Evolutionary conservation across 305 asterid species (phyloP), one percentile per base, ranked within the genome.

Genomic region (Galium porrigens): DNA sequence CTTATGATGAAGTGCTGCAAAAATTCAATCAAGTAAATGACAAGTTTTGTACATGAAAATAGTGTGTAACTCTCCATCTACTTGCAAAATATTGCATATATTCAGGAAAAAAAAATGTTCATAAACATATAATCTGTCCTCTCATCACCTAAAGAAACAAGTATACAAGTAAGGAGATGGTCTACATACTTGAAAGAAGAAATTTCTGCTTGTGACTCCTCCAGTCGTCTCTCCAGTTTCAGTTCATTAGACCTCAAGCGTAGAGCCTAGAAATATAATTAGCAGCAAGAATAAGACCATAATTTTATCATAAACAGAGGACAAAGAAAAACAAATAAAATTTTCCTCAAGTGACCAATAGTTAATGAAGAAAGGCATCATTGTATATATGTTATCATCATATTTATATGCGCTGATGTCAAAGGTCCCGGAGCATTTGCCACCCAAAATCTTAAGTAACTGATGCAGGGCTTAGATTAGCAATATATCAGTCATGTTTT

Each of bases 211-310:
- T 81, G 84, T 53, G 87, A 58, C 66, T 82, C 83, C 79, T 89
- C 97, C 85, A 87, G 79, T 66, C 82, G 88, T 79, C 90, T 84
- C 86, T 83, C 91, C 81, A 92, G 75, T 79, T 89, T 92, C 57
- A 92, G 86, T 84, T 92, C 99, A 80, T 82, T 89, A 70, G 99
- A 92, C 82, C 96, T 87, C 91, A 92, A 76, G 55, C 94, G 85
- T 73, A 92, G 82, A 67, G 96, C 94, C 99, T 92, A 64, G 20
- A 76, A 63, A 79, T 30, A 62, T 68, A 52, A 37, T 70, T 48
- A 74, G 30, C 61, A 55, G 60, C 60, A 34, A 61, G 42, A 41
- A 68, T 41, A 30, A 0, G 48, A 57, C 33, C 49, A 48, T 39
- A 34, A 41, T 15, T 6, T 29, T 1, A 8, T 27, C 18, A 49